phyloP scores from a whole-genome alignment of 208 protist genomes.

The Trypanosoma theileri region DNA sequence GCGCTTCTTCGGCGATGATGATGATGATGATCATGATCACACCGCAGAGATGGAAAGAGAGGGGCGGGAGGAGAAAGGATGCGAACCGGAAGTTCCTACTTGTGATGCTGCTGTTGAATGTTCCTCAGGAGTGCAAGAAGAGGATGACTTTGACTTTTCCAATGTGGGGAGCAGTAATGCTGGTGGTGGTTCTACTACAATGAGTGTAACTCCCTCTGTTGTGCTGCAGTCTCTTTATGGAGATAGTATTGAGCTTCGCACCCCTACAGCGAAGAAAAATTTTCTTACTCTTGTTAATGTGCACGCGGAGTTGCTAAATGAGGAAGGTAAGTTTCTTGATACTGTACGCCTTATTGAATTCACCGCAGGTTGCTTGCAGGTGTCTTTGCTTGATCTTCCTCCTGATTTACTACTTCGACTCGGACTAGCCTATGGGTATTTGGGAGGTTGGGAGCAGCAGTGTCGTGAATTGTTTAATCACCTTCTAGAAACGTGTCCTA shows the following conservation, averaged over 20 bases:
- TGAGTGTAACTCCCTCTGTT: constrained; percentile 8
- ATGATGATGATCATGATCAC: constrained; percentile 10
- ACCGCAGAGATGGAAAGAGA: neutral
- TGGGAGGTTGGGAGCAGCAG: constrained; percentile 54
- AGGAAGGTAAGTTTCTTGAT: constrained; percentile 76
- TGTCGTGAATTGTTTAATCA: constrained; percentile 82
- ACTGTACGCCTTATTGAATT: constrained; percentile 71
- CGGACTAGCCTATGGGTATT: constrained; percentile 77
- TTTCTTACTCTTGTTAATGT: constrained; percentile 90
- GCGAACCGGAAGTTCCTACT: neutral
- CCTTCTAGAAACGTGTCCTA: constrained; percentile 73
- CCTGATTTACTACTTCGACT: constrained; percentile 84
- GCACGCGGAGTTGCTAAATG: constrained; percentile 83
- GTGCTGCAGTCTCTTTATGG: constrained; percentile 47
- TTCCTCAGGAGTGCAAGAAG: neutral
- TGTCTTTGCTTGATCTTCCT: constrained; percentile 71
- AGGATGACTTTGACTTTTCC: constrained; percentile 37
- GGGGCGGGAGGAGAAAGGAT: neutral
- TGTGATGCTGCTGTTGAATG: no score
- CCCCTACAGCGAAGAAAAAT: constrained; percentile 48
- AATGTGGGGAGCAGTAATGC: neutral
- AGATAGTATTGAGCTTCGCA: constrained; percentile 47
- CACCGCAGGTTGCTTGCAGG: constrained; percentile 60
- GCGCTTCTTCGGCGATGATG: constrained; percentile 60
- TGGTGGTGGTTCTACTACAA: neutral